phyloP scores from a whole-genome alignment of 257 asterid species.

The Nemophila menziesii region DNA sequence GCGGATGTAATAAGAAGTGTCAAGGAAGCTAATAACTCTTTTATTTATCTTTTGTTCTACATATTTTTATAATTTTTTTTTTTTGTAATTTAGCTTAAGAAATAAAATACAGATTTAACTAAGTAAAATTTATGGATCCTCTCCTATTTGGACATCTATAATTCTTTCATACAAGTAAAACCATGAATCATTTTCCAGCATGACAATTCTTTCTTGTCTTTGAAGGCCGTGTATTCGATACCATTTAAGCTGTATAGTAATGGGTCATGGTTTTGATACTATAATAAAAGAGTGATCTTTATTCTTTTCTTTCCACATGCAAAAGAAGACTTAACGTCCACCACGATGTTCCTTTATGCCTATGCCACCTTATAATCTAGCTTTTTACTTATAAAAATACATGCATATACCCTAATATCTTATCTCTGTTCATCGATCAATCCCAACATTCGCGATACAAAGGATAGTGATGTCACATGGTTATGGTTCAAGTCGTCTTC shows the following conservation, averaged over 20 bases:
- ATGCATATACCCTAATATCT: not conserved
- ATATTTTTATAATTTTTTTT: too few species aligned
- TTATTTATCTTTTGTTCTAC: too few species aligned
- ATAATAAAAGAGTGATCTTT: conserved; percentile 8
- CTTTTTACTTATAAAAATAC: not conserved
- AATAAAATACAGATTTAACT: too few species aligned
- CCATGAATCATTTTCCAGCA: conserved; percentile 12
- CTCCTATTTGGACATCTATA: conserved; percentile 6
- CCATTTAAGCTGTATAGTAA: not conserved
- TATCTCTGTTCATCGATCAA: conserved; percentile 5
- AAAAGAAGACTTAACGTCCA: conserved; percentile 10
- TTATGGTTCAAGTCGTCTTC: too few species aligned
- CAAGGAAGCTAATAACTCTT: too few species aligned
- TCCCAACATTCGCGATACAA: conserved; percentile 3
- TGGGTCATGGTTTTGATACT: not conserved
- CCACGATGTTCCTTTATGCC: conserved; percentile 3
- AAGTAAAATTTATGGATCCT: too few species aligned
- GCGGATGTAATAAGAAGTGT: too few species aligned
- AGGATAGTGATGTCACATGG: too few species aligned
- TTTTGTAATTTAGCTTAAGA: too few species aligned
- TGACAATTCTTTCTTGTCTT: not conserved
- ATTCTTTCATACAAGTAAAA: conserved; percentile 14
- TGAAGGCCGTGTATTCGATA: not conserved
- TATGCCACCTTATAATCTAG: not conserved
- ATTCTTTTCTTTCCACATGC: conserved; percentile 34